These are phyloP conservation scores for Triglochin maritima DNA, from an alignment of 106 monocot species.

Conservation along the genomic window DNA sequence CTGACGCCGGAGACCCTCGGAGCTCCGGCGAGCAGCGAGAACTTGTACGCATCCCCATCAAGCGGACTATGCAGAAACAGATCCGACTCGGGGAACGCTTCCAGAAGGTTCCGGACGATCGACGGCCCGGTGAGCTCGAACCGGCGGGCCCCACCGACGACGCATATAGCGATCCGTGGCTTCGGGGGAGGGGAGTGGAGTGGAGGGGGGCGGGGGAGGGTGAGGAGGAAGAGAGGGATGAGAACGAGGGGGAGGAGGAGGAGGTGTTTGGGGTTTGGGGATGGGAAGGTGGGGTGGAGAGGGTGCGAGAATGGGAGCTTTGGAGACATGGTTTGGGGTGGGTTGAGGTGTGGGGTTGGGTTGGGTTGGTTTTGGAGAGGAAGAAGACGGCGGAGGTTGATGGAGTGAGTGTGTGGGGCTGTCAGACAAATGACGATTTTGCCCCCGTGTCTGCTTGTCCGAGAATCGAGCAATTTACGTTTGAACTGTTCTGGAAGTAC, in stretches of 20 bases:
- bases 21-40: constrained; percentile 36
- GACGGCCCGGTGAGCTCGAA: constrained; percentile 96
- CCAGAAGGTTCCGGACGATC: constrained; percentile 53
- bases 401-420: too few relatives aligned
- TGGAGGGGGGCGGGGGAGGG: constrained; percentile 2
- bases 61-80: constrained; percentile 79
- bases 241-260: constrained; percentile 1
- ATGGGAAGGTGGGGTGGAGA: background rate
- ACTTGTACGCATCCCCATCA: constrained; percentile 72
- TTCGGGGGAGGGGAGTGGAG: background rate
- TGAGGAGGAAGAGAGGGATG: background rate
- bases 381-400: too few relatives aligned
- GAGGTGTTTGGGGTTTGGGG: background rate
- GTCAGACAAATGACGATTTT: too few relatives aligned
- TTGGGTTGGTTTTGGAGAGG: too few relatives aligned
- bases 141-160: constrained; percentile 82
- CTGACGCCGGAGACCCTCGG: constrained; percentile 58
- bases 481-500: too few relatives aligned
- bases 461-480: too few relatives aligned
- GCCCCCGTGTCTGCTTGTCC: too few relatives aligned
- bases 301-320: constrained; percentile 1
- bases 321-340: background rate
- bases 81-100: constrained; percentile 43
- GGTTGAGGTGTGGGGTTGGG: background rate
- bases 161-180: constrained; percentile 50